phyloP scores from a whole-genome alignment of 1,284 basidiomycete species.

The Thecaphora thlaspeos region DNA sequence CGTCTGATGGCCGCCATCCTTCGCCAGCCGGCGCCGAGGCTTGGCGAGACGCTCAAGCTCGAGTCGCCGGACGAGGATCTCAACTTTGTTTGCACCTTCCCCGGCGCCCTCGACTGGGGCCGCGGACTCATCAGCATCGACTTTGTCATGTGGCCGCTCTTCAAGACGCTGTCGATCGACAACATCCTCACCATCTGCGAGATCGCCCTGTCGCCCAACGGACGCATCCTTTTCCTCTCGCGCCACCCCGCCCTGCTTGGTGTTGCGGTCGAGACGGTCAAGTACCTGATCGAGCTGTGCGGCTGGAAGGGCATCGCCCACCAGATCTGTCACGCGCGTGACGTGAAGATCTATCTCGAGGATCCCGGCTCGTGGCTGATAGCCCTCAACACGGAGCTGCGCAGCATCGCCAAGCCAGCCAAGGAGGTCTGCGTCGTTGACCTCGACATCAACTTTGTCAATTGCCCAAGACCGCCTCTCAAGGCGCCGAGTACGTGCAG shows the following conservation, averaged over 20 bases:
- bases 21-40: slow-evolving; percentile 49
- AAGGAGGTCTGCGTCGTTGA: slow-evolving; percentile 84
- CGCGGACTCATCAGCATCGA: slow-evolving; percentile 59
- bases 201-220: slow-evolving; percentile 89
- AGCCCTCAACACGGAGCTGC: slow-evolving; percentile 80
- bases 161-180: slow-evolving; percentile 89
- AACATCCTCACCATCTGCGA: slow-evolving; percentile 91
- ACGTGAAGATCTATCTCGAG: slow-evolving; percentile 75
- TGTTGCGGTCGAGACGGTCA: slow-evolving; percentile 81
- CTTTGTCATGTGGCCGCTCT: slow-evolving; percentile 95
- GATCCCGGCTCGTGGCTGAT: slow-evolving; percentile 83
- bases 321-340: slow-evolving; percentile 69
- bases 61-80: slow-evolving; percentile 53
- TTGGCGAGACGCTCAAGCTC: slow-evolving; percentile 49
- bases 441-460: slow-evolving; percentile 86
- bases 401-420: slow-evolving; percentile 71
- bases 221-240: slow-evolving; percentile 84
- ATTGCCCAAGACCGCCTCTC: slow-evolving; percentile 74
- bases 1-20: slow-evolving; percentile 57
- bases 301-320: slow-evolving; percentile 81
- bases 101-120: slow-evolving; percentile 61
- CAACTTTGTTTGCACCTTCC: slow-evolving; percentile 49
- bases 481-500: slow-evolving; percentile 77
- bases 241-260: slow-evolving; percentile 88
- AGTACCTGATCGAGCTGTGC: slow-evolving; percentile 86